Conservation (phyloP, 352 stramenopile genomes). For the Globisporangium echinulatum region DNA sequence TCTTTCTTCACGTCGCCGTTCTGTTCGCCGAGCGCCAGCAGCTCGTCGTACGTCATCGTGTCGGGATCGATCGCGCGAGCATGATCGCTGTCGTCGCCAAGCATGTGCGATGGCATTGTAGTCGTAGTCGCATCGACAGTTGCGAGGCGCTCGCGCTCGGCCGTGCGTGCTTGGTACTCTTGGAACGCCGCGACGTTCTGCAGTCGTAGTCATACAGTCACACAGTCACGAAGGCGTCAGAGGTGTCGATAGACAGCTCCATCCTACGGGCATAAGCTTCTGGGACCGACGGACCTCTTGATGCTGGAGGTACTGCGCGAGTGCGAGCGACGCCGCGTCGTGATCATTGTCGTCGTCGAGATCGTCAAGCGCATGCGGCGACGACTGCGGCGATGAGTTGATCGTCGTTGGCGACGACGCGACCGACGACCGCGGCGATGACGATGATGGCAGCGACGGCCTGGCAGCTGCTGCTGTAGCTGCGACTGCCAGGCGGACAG, state of each 20-base stretch:
- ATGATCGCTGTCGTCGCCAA: neutral
- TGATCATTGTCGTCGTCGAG: conserved; percentile 27
- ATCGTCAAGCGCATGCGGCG: neutral
- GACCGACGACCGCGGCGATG: conserved; percentile 19
- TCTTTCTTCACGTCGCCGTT: conserved; percentile 76
- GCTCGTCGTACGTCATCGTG: conserved; percentile 78
- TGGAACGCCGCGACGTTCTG: conserved; percentile 69
- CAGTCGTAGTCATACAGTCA: neutral
- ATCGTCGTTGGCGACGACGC: conserved; percentile 16
- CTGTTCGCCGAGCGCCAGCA: conserved; percentile 59
- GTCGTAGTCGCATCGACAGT: neutral
- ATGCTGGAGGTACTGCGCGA: conserved; percentile 61
- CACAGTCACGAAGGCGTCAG: neutral
- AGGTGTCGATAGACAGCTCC: neutral
- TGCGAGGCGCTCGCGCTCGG: conserved; percentile 4
- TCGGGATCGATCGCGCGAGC: conserved; percentile 51
- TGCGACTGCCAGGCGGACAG: neutral
- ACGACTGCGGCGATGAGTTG: conserved; percentile 13
- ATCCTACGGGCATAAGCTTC: too few species aligned
- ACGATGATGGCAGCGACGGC: conserved; percentile 8
- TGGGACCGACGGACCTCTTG: conserved; percentile 37
- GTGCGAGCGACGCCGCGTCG: conserved; percentile 59
- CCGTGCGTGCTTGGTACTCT: conserved; percentile 46
- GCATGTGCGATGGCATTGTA: neutral
- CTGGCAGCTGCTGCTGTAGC: neutral